Percentiles rank a stretch among this genome's conserved stretches.
Evolutionary conservation across 2,329 filamentous ascomycete species (phyloP).

Genomic region (Lachnellula subtilissima): DNA sequence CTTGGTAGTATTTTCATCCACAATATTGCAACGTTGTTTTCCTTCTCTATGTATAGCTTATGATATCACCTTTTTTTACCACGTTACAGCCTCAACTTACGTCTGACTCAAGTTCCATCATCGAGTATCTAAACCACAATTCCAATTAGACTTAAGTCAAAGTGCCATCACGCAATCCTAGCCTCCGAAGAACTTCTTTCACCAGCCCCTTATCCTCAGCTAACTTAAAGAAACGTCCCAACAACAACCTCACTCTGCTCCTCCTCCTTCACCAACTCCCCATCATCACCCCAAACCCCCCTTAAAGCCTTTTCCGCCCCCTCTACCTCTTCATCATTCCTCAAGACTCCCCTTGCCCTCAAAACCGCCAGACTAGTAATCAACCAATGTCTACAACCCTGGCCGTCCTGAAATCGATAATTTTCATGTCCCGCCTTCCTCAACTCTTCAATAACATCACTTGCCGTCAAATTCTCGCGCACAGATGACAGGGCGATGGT

Average conservation of each 20-base stretch:
- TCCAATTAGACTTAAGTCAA: no score
- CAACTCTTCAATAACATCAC: not conserved
- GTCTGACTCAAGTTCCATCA: no score
- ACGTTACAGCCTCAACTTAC: no score
- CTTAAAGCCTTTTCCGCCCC: conserved; percentile 39
- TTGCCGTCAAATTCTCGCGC: not conserved
- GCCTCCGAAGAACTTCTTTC: no score
- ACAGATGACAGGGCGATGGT: not conserved
- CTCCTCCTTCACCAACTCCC: not conserved
- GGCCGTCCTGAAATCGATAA: not conserved
- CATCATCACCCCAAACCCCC: not conserved
- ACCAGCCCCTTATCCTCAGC: not conserved
- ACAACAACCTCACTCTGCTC: not conserved
- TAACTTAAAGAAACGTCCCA: not conserved
- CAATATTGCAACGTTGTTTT: not conserved
- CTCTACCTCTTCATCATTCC: conserved; percentile 63
- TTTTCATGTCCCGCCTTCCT: not conserved
- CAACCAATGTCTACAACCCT: not conserved
- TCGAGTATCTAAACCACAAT: no score
- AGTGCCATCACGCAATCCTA: no score
- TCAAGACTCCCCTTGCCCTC: not conserved
- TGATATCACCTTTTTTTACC: no score
- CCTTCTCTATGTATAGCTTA: not conserved
- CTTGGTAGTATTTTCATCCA: not conserved
- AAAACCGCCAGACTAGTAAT: not conserved